Evolutionary conservation across 176 grass and related monocot species (phyloP).

Genomic region (Rhipidocladum racemiflorum): DNA sequence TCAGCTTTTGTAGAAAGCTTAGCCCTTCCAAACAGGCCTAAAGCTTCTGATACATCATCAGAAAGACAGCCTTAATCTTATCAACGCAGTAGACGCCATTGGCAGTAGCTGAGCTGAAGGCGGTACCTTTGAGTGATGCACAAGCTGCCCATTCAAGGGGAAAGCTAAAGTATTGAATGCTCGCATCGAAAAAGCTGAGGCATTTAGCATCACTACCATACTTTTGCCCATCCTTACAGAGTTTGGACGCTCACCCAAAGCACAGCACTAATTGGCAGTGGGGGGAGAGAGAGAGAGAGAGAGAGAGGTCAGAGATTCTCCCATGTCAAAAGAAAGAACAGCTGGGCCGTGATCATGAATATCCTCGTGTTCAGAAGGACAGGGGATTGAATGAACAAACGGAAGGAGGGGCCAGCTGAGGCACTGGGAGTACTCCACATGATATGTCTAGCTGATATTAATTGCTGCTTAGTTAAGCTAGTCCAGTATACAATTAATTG

Average conservation of each 20-base stretch:
- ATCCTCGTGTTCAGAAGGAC: constrained; percentile 9
- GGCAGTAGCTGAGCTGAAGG: background rate
- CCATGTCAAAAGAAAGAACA: constrained; percentile 24
- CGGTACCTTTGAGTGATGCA: constrained; percentile 6
- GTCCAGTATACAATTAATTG: background rate
- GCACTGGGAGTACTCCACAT: background rate
- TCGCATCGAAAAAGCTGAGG: background rate
- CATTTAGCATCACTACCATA: background rate
- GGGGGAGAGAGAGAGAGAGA: background rate
- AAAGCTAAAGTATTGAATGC: constrained; percentile 19
- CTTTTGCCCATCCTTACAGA: background rate
- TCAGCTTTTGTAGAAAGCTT: background rate
- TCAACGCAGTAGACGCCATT: background rate
- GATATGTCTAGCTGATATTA: background rate
- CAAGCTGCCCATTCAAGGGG: constrained; percentile 12
- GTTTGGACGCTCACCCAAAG: background rate
- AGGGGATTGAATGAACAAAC: constrained; percentile 16
- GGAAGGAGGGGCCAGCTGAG: background rate
- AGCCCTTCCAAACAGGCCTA: background rate
- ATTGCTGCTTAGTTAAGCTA: background rate
- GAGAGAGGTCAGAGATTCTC: background rate
- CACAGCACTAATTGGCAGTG: background rate
- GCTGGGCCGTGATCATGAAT: constrained; percentile 14
- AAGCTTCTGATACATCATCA: background rate
- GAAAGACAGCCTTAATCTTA: background rate